Conservation (phyloP, 805 yeast species). For the Debaryomyces prosopidis region DNA sequence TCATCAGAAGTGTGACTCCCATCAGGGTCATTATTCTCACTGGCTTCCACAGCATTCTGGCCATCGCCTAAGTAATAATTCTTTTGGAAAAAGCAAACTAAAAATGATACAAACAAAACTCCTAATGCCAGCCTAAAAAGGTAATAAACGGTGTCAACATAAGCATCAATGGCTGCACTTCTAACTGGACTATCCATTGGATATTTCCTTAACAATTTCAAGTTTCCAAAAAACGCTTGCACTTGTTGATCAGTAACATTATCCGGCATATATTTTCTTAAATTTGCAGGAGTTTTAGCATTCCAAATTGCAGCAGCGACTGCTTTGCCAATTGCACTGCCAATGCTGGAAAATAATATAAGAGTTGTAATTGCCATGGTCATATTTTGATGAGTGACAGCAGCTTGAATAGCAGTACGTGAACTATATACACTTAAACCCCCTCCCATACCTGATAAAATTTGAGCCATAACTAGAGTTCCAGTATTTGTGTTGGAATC, state of each 20-base stretch:
- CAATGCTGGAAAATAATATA: slow-evolving; percentile 34
- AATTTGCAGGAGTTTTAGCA: slow-evolving; percentile 25
- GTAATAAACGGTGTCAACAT: slow-evolving; percentile 25
- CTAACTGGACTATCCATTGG: slow-evolving; percentile 25
- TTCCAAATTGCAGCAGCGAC: slow-evolving; percentile 36
- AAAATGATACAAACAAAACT: slow-evolving; percentile 25
- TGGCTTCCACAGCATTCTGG: background rate
- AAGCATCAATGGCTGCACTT: slow-evolving; percentile 32
- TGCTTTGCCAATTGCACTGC: slow-evolving; percentile 40
- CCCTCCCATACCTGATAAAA: slow-evolving; percentile 42
- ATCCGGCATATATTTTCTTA: slow-evolving; percentile 29
- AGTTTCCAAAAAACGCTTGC: slow-evolving; percentile 17
- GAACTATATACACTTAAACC: slow-evolving; percentile 37
- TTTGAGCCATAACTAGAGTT: slow-evolving; percentile 30
- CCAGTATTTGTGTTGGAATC: slow-evolving; percentile 23
- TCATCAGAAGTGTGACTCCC: background rate
- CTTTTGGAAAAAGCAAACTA: slow-evolving; percentile 31
- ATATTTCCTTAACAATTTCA: slow-evolving; percentile 18
- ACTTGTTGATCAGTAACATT: slow-evolving; percentile 17
- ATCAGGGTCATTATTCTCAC: background rate
- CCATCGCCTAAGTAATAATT: slow-evolving; percentile 34
- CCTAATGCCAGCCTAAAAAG: slow-evolving; percentile 29
- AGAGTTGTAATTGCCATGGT: slow-evolving; percentile 39
- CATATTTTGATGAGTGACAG: slow-evolving; percentile 43
- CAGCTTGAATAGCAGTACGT: slow-evolving; percentile 38